Percentiles rank a stretch among this genome's conserved stretches.
Conservation (phyloP, 495 filamentous ascomycete species). For the Pyrenula massariospora region DNA sequence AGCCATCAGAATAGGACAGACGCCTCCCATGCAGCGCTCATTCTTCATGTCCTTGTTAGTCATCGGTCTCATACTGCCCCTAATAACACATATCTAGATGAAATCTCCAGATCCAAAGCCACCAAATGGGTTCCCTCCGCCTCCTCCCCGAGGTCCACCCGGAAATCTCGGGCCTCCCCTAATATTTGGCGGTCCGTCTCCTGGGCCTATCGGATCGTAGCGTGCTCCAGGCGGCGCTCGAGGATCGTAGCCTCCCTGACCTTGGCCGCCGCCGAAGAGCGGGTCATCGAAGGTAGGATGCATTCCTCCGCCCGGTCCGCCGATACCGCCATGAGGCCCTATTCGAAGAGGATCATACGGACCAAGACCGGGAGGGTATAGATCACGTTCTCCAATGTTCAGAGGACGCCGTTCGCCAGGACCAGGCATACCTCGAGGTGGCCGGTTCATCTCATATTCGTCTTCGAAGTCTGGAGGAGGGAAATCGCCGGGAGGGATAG, state of each 20-base stretch:
- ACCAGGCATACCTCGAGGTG: conserved; percentile 37
- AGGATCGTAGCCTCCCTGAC: conserved; percentile 27
- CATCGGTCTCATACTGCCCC: conserved; percentile 5
- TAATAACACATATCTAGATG: conserved; percentile 32
- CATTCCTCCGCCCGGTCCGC: conserved; percentile 65
- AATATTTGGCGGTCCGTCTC: conserved; percentile 40
- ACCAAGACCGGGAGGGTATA: conserved; percentile 79
- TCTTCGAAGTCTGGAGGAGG: conserved; percentile 87
- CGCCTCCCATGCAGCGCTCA: not conserved
- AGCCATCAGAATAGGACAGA: too few relatives aligned
- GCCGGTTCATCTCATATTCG: conserved; percentile 73
- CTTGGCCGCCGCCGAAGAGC: conserved; percentile 57
- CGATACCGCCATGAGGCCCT: conserved; percentile 36
- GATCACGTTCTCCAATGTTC: conserved; percentile 69
- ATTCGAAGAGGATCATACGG: conserved; percentile 72
- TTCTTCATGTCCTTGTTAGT: not conserved
- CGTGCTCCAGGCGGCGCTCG: conserved; percentile 45
- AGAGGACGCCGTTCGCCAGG: conserved; percentile 42
- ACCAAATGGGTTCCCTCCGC: conserved; percentile 29
- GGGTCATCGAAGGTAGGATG: conserved; percentile 93
- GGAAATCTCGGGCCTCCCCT: conserved; percentile 35
- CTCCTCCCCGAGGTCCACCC: conserved; percentile 26
- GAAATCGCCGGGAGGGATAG: conserved; percentile 65
- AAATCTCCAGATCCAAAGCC: conserved; percentile 46
- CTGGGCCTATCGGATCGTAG: conserved; percentile 80